Conservation (phyloP, 2,329 filamentous ascomycete genomes). For the Colletotrichum eremochloae region DNA sequence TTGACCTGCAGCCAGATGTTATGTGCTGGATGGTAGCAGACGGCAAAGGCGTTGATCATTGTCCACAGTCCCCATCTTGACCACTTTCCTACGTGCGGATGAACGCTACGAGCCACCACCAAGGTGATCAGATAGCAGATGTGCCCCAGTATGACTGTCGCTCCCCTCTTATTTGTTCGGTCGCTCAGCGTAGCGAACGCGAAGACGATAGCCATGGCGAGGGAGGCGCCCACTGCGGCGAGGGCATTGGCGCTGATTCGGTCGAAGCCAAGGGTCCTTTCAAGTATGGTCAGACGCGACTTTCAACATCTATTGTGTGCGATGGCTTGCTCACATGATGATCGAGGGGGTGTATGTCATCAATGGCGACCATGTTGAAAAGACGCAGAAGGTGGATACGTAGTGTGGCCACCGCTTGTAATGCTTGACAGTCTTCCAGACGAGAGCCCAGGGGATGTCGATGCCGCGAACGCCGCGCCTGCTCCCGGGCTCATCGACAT, state of each 20-base stretch:
- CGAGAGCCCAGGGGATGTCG: slow-evolving; percentile 53
- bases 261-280: slow-evolving; percentile 59
- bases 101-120: slow-evolving; percentile 55
- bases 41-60: slow-evolving; percentile 62
- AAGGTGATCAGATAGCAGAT: slow-evolving; percentile 60
- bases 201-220: slow-evolving; percentile 62
- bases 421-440: slow-evolving; percentile 60
- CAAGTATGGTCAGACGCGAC: background rate
- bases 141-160: slow-evolving; percentile 59
- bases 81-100: slow-evolving; percentile 62
- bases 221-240: slow-evolving; percentile 56
- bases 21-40: slow-evolving; percentile 66
- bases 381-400: slow-evolving; percentile 63
- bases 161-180: slow-evolving; percentile 57
- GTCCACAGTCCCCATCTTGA: slow-evolving; percentile 65
- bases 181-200: slow-evolving; percentile 64
- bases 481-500: slow-evolving; percentile 49
- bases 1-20: slow-evolving; percentile 68
- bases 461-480: slow-evolving; percentile 53
- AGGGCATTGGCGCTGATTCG: slow-evolving; percentile 62
- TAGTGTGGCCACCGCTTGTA: slow-evolving; percentile 63
- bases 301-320: no score
- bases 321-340: slow-evolving; percentile 50
- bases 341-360: slow-evolving; percentile 65
- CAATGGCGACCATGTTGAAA: slow-evolving; percentile 65